Base-by-base conservation (phyloP, 2,329 filamentous ascomycete species). In the Juglanconis juglandina region DNA sequence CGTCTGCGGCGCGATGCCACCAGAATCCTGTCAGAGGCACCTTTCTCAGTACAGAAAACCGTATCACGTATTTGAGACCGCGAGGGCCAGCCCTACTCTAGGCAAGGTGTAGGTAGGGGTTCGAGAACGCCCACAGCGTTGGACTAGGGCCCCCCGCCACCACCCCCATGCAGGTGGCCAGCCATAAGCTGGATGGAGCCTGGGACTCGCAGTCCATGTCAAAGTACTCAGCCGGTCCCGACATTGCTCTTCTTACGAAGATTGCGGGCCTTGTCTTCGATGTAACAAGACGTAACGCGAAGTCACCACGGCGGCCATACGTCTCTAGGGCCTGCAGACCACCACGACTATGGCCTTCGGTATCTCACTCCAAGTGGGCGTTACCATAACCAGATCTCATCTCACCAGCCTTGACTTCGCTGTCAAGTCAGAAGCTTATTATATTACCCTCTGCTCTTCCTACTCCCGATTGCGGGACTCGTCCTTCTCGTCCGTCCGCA, bases 271-370 rank as follows among this genome's bases (percentile, higher is more conserved):
- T 50, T 41, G 24, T 34, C 14, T 42, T 58, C 58, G 53, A 62
- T 62, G 60, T 62, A 60, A 62, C 57, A 42, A 60, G 44, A 50
- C 53, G 49, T 52, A 46, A 42, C 39, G 10, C 33, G 44, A 57
- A 53, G 57, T 56, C 57, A 53, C 47, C 44, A 11, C 5, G 13
- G 35, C 24, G 34, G 53, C 49, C 57, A 46, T 37, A 32, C 33
- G 44, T 55, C 52, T 42, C 6, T 33, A 41, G 56, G 30, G n/a
- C 33, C 17, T 46, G 14, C 50, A 58, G 17, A 51, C 54, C 30
- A 49, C 49, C 39, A 58, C 37, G 51, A 49, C 46, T 41, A 53
- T 50, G 49, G 47, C 34, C 46, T 30, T 30, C 53, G 41, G n/a
- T 42, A 47, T 44, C 13, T 59, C 41, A n/a, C 37, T 51, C 56